Conservation (phyloP, 139 green algal species). For the Bryopsis sp. region DNA sequence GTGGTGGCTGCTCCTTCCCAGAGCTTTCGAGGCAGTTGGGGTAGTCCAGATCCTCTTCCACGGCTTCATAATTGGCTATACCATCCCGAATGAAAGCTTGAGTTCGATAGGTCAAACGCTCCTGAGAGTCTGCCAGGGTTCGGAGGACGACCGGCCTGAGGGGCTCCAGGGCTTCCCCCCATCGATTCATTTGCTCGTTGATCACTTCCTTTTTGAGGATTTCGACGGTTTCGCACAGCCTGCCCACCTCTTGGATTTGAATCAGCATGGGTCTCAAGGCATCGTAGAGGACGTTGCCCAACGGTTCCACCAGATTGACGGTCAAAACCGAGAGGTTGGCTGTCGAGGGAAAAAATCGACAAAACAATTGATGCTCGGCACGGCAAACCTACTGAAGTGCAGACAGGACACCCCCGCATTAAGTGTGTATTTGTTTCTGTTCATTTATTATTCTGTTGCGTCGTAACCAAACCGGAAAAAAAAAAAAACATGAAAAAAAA, state of each 20-base stretch:
- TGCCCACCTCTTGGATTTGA: conserved; percentile 63
- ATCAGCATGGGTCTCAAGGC: conserved; percentile 64
- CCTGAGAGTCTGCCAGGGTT: conserved; percentile 82
- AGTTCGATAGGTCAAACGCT: conserved; percentile 71
- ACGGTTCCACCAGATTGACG: conserved; percentile 68
- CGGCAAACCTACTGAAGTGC: conserved; percentile 56
- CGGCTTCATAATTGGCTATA: conserved; percentile 55
- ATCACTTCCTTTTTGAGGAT: conserved; percentile 70
- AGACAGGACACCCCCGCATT: too few species aligned
- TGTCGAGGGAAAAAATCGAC: conserved; percentile 56
- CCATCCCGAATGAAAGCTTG: conserved; percentile 80
- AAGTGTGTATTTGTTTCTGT: too few species aligned
- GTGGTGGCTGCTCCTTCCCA: conserved; percentile 19
- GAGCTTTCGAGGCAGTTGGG: conserved; percentile 53
- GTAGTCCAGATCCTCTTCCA: conserved; percentile 72
- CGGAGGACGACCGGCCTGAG: conserved; percentile 64
- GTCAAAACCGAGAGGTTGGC: conserved; percentile 28
- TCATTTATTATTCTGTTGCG: too few species aligned
- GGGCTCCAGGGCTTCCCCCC: conserved; percentile 43
- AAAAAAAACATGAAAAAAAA: too few species aligned
- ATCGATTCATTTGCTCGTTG: conserved; percentile 14
- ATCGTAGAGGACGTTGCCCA: conserved; percentile 87
- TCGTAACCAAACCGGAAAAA: too few species aligned
- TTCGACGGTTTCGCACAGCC: conserved; percentile 79
- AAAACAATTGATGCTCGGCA: conserved; percentile 59